A percentile compares a stretch with the other conserved stretches of the same genome.
Conservation (phyloP, 257 asterid species). For the Coffea canephora region DNA sequence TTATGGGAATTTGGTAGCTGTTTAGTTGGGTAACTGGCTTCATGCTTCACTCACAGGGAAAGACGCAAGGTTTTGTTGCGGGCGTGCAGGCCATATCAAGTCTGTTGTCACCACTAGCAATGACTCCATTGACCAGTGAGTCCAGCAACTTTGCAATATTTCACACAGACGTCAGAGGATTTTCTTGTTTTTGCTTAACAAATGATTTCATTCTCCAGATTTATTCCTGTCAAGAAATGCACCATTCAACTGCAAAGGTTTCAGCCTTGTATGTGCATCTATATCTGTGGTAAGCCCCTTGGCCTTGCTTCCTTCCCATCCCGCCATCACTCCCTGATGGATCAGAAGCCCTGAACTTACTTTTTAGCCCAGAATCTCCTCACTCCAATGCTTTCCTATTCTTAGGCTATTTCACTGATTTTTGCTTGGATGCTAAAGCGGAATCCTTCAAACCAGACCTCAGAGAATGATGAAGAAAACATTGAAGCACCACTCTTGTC, state of each 20-base stretch:
- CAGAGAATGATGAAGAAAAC: slow-evolving; percentile 39
- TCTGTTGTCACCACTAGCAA: slow-evolving; percentile 82
- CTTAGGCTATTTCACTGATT: slow-evolving; percentile 56
- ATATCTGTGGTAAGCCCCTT: slow-evolving; percentile 57
- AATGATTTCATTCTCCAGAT: slow-evolving; percentile 47
- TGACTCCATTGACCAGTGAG: slow-evolving; percentile 93
- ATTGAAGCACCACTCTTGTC: slow-evolving; percentile 69
- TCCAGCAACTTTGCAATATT: neutral
- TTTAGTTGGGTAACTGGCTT: neutral
- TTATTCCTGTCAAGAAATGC: slow-evolving; percentile 79
- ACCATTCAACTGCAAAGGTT: slow-evolving; percentile 92
- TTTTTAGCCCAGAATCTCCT: neutral
- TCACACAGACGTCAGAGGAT: neutral
- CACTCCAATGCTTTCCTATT: slow-evolving; percentile 7
- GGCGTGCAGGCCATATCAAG: slow-evolving; percentile 78
- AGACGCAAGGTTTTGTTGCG: slow-evolving; percentile 85
- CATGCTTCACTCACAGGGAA: slow-evolving; percentile 48
- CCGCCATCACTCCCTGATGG: neutral
- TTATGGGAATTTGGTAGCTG: neutral
- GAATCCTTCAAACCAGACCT: slow-evolving; percentile 33
- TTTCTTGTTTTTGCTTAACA: slow-evolving; percentile 4
- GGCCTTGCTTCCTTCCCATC: neutral
- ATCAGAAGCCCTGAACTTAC: neutral
- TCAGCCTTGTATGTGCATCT: slow-evolving; percentile 82
- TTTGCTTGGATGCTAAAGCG: slow-evolving; percentile 60